Base-by-base conservation (phyloP, 2,329 filamentous ascomycete species). In the Cordyceps fumosorosea region DNA sequence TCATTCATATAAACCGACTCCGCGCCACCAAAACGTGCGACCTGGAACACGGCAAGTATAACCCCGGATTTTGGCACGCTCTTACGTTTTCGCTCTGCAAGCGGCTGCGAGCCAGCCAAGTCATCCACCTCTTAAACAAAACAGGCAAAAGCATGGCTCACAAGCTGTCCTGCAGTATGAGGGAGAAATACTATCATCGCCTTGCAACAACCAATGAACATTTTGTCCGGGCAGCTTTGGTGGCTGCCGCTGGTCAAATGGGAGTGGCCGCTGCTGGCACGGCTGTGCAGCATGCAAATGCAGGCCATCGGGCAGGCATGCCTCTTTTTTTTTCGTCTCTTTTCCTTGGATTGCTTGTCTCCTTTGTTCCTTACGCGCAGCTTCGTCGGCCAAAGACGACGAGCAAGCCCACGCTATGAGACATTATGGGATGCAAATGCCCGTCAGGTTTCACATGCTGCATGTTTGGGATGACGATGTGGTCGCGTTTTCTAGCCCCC, bases 211-310 rank as follows among this genome's bases (percentile, higher is more conserved):
- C 29, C 11, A 53, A 8, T 26, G 12, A 37, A 53, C 34, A 24
- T 10, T 32, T 44, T 45, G 11, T n/a, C 22, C 18, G 18, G 55
- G 44, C 44, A 29, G 37, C 42, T 10, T 34, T 37, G 34, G 34
- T 37, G 34, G 34, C 34, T 37, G 34, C 34, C 11, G 55, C 16
- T 29, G 11, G 44, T 48, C 55, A n/a, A 48, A 26, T 26, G 20
- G 44, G 5, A 48, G 14, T n/a, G n/a, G 55, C 24, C 24, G 29
- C 29, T 57, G 44, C 44, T 48, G 55, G 55, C 44, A 32, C 48
- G 20, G 29, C 44, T 29, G 48, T 57, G 55, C 55, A 57, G 42
- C 44, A 57, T 48, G 55, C 55, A 48, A 29, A 44, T 57, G 55
- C 44, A 50, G 29, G 26, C 26, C n/a, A 34, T 34, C 42, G 40